Evolutionary conservation across 2,329 filamentous ascomycete genomes (phyloP).

Genomic region (Arachnomyces sp.): DNA sequence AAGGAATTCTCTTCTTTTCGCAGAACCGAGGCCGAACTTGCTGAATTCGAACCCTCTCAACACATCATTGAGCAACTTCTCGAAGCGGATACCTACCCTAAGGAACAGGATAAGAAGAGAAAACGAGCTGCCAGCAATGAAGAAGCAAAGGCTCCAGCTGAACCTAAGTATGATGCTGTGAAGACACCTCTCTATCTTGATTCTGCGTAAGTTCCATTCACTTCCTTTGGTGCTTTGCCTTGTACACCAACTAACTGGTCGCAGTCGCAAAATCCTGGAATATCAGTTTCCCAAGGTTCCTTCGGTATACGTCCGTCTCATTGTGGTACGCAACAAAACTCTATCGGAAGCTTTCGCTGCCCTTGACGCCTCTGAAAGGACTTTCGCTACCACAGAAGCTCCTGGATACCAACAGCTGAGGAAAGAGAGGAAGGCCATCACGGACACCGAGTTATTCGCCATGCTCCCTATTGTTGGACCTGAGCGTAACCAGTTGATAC

Average conservation of each 20-base stretch:
- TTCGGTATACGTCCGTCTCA: slow-evolving; percentile 27
- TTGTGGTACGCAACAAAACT: slow-evolving; percentile 23
- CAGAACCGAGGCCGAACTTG: too few species aligned
- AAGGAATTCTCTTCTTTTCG: not conserved
- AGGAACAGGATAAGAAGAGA: slow-evolving; percentile 30
- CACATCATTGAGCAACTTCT: slow-evolving; percentile 32
- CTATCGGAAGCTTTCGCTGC: too few species aligned
- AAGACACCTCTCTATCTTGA: slow-evolving; percentile 18
- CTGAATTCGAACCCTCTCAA: not conserved
- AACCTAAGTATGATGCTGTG: slow-evolving; percentile 13
- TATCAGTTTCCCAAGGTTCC: slow-evolving; percentile 33
- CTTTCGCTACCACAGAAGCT: too few species aligned
- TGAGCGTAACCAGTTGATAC: slow-evolving; percentile 11
- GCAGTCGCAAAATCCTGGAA: slow-evolving; percentile 21
- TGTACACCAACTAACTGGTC: slow-evolving; percentile 7
- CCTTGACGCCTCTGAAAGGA: too few species aligned
- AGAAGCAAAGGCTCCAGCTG: slow-evolving; percentile 21
- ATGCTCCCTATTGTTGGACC: slow-evolving; percentile 15
- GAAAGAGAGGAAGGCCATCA: too few species aligned
- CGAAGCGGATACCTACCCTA: slow-evolving; percentile 37
- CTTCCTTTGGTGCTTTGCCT: slow-evolving; percentile 2
- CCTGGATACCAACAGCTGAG: too few species aligned
- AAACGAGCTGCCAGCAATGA: slow-evolving; percentile 26
- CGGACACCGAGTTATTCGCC: slow-evolving; percentile 21
- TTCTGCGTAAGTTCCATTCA: slow-evolving; percentile 17